A percentile compares a stretch with the other conserved stretches of the same genome.
Conservation (phyloP, 768 basidiomycete genomes). For the Auricularia cornea region DNA sequence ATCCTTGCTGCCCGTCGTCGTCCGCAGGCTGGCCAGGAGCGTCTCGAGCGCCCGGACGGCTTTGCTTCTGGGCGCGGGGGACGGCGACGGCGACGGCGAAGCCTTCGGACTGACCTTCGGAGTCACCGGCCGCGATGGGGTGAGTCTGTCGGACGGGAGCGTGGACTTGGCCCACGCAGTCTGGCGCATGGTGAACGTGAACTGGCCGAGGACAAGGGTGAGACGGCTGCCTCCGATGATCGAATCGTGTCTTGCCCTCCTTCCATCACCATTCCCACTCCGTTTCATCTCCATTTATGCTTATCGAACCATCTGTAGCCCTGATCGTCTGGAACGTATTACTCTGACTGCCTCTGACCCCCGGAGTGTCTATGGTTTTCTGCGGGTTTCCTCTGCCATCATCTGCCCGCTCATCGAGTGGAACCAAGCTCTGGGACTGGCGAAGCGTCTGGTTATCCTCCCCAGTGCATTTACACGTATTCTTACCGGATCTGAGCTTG, state of each 20-base stretch:
- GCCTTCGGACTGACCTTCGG: neutral
- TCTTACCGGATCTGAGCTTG: no score
- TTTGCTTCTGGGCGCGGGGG: constrained; percentile 33
- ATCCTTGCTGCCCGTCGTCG: constrained; percentile 35
- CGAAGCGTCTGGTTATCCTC: no score
- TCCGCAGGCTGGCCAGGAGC: constrained; percentile 32
- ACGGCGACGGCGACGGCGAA: neutral
- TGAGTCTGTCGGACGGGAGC: neutral
- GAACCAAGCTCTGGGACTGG: no score
- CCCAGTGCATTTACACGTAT: no score
- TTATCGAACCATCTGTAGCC: no score
- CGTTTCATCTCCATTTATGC: no score
- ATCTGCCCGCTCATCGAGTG: no score
- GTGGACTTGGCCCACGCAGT: neutral
- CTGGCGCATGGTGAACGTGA: neutral
- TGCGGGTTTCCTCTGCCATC: no score
- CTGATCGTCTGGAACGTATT: no score
- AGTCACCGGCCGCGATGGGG: neutral
- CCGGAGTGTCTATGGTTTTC: no score
- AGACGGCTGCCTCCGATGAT: neutral
- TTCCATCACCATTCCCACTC: neutral
- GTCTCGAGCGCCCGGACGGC: constrained; percentile 41
- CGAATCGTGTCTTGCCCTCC: neutral
- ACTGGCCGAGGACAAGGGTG: neutral
- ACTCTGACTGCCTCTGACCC: no score